Conservation (phyloP, 768 basidiomycete genomes). For the Lactarius evosmus region DNA sequence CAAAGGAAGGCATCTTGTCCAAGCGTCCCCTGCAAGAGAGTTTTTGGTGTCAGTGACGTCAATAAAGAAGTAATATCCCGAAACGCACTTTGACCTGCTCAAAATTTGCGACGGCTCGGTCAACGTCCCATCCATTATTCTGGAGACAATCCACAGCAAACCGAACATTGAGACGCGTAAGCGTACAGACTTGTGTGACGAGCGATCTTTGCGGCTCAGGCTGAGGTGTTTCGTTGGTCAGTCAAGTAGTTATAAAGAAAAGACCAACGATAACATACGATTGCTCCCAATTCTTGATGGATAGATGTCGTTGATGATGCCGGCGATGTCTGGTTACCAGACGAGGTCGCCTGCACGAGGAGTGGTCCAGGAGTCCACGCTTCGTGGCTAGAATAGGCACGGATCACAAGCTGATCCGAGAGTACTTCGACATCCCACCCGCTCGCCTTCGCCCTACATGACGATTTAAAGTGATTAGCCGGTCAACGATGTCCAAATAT, state of each 20-base stretch:
- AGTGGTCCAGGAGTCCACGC: constrained; percentile 78
- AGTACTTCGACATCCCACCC: constrained; percentile 92
- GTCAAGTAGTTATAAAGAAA: constrained; percentile 20
- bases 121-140: constrained; percentile 82
- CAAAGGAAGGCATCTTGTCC: constrained; percentile 33
- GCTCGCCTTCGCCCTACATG: constrained; percentile 61
- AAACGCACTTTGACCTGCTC: constrained; percentile 76
- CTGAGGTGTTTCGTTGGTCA: constrained; percentile 38
- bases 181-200: constrained; percentile 64
- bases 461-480: constrained; percentile 23
- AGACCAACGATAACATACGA: constrained; percentile 48
- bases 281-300: constrained; percentile 48
- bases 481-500: constrained; percentile 2
- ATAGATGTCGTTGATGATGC: constrained; percentile 37
- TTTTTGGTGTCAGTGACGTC: constrained; percentile 10
- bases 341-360: constrained; percentile 56
- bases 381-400: constrained; percentile 77
- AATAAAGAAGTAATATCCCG: constrained; percentile 53
- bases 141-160: constrained; percentile 83
- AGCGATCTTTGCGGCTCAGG: constrained; percentile 67
- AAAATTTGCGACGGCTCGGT: constrained; percentile 79
- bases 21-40: constrained; percentile 28
- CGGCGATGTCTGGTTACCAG: constrained; percentile 27
- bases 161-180: constrained; percentile 74
- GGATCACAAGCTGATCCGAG: constrained; percentile 82